phyloP scores from a whole-genome alignment of 208 protist genomes.

The Blastocrithidia nonstop region DNA sequence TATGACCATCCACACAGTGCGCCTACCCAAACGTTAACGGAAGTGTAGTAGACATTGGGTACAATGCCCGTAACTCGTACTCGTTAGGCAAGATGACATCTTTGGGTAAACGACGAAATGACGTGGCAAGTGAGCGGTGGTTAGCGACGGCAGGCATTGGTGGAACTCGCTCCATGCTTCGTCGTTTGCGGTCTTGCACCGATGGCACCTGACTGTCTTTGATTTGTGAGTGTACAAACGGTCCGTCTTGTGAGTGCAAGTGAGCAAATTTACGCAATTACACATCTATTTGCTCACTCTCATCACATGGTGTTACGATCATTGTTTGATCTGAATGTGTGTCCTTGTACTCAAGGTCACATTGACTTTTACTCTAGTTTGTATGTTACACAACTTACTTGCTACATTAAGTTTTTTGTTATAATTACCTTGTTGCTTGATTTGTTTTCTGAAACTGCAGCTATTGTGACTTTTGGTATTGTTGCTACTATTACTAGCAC shows the following conservation, averaged over 20 bases:
- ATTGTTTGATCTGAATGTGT: no score
- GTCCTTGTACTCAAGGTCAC: no score
- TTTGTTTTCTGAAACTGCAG: no score
- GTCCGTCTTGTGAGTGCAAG: constrained; percentile 66
- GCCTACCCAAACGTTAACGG: constrained; percentile 50
- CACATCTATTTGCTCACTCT: no score
- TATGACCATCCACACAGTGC: constrained; percentile 62
- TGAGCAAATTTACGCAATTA: constrained; percentile 60
- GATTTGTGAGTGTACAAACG: constrained; percentile 50
- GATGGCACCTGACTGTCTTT: constrained; percentile 25
- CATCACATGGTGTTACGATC: no score
- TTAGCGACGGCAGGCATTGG: constrained; percentile 47
- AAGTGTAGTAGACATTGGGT: constrained; percentile 59
- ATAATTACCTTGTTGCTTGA: constrained; percentile 23
- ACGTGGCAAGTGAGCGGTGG: constrained; percentile 62
- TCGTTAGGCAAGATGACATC: constrained; percentile 61
- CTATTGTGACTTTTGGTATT: no score
- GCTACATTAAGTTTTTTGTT: constrained; percentile 20
- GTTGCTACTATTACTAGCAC: no score
- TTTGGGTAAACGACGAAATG: constrained; percentile 60
- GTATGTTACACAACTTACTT: no score
- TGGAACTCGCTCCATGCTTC: constrained; percentile 48
- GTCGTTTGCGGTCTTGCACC: constrained; percentile 31
- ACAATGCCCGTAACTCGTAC: constrained; percentile 63
- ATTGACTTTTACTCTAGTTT: no score